Evolutionary conservation across 495 filamentous ascomycete species (phyloP).

Genomic region (Rostrohypoxylon terebratum): DNA sequence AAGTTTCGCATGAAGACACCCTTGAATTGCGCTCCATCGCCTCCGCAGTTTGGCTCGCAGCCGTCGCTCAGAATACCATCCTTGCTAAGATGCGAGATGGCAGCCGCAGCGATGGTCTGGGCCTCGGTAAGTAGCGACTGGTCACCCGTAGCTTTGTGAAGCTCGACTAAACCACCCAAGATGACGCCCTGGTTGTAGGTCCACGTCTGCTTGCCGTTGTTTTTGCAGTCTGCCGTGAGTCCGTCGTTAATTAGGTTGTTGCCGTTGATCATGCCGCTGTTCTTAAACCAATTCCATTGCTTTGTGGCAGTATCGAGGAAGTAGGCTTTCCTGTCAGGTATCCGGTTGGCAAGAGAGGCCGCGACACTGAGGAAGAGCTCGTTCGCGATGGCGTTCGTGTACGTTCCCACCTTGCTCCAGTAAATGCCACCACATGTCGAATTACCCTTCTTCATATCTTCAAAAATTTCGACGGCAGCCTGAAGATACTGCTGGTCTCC

Average conservation of each 20-base stretch:
- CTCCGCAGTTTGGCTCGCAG: conserved; percentile 73
- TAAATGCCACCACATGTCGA: conserved; percentile 72
- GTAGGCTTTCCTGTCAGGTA: conserved; percentile 57
- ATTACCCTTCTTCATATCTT: conserved; percentile 69
- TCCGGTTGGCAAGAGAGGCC: conserved; percentile 78
- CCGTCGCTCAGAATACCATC: conserved; percentile 74
- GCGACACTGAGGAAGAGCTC: conserved; percentile 78
- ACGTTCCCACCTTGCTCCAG: conserved; percentile 71
- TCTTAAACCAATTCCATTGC: conserved; percentile 77
- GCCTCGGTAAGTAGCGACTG: conserved; percentile 66
- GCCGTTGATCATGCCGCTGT: conserved; percentile 72
- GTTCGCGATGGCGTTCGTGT: conserved; percentile 80
- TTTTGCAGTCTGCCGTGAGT: conserved; percentile 67
- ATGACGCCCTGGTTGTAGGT: conserved; percentile 87
- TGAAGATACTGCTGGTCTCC: conserved; percentile 64
- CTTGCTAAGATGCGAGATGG: conserved; percentile 64
- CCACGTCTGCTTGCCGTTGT: conserved; percentile 73
- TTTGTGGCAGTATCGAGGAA: conserved; percentile 68
- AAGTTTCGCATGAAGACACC: conserved; percentile 82
- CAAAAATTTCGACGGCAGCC: conserved; percentile 69
- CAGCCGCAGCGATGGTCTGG: conserved; percentile 72
- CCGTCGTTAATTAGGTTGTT: conserved; percentile 79
- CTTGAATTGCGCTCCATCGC: conserved; percentile 78
- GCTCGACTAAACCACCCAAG: conserved; percentile 77
- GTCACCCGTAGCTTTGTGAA: conserved; percentile 67